phyloP scores from a whole-genome alignment of 257 asterid genomes.

The Nyctanthes arbortristis region DNA sequence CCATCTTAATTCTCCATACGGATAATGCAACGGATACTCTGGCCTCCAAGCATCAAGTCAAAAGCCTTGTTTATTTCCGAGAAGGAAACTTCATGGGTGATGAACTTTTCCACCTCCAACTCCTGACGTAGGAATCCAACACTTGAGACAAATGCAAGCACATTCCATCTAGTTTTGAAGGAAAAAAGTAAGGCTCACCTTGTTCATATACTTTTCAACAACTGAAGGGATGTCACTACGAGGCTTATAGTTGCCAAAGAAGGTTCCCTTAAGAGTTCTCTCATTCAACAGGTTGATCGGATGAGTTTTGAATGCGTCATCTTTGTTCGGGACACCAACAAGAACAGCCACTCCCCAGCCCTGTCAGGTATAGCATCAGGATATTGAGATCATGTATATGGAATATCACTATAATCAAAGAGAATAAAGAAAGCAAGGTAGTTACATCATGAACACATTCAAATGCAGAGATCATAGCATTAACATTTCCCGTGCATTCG shows the following conservation, averaged over 20 bases:
- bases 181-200: constrained; percentile 27
- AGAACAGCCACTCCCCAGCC: constrained; percentile 92
- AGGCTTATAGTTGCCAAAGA: constrained; percentile 78
- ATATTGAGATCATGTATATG: neutral
- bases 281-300: constrained; percentile 65
- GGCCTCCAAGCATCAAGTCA: constrained; percentile 23
- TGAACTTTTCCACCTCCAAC: constrained; percentile 28
- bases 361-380: constrained; percentile 11
- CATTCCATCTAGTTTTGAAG: neutral
- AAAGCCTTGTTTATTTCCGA: constrained; percentile 29
- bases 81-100: constrained; percentile 25
- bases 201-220: constrained; percentile 73
- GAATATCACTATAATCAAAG: too few relatives aligned
- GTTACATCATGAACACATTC: constrained; percentile 80
- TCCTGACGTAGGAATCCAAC: neutral
- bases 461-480: constrained; percentile 79
- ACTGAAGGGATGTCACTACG: constrained; percentile 61
- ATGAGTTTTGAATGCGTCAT: constrained; percentile 56
- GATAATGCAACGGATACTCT: constrained; percentile 26
- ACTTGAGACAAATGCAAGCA: too few relatives aligned
- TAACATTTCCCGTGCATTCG: constrained; percentile 74
- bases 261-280: constrained; percentile 74
- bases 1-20: constrained; percentile 15
- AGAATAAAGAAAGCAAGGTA: neutral
- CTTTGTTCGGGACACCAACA: constrained; percentile 72